Evolutionary conservation across 148 eudicot species (phyloP).

Genomic region (Amaranthus hypochondriacus): DNA sequence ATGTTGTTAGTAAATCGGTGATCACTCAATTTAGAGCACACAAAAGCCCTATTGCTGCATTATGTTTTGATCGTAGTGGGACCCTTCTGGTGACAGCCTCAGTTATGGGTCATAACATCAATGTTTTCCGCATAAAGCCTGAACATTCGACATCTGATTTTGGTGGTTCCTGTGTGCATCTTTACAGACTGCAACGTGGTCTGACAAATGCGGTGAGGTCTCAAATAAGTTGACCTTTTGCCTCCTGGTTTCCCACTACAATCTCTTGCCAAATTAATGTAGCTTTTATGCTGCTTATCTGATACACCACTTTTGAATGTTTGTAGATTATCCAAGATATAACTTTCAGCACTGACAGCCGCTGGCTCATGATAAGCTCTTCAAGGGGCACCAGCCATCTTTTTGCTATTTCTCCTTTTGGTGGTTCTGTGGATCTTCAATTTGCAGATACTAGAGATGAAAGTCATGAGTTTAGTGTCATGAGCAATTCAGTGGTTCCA

Average conservation of each 20-base stretch:
- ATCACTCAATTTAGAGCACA: slow-evolving; percentile 87
- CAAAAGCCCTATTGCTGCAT: slow-evolving; percentile 66
- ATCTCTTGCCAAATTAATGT: background rate
- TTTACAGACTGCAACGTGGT: slow-evolving; percentile 87
- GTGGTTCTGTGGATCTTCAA: slow-evolving; percentile 48
- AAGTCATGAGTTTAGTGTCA: slow-evolving; percentile 24
- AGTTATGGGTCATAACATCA: slow-evolving; percentile 77
- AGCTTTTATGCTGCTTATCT: slow-evolving; percentile 10
- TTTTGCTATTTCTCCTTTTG: slow-evolving; percentile 72
- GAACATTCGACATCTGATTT: slow-evolving; percentile 33
- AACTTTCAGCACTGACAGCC: slow-evolving; percentile 73
- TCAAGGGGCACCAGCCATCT: slow-evolving; percentile 84
- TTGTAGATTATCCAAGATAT: slow-evolving; percentile 79
- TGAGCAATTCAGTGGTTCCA: slow-evolving; percentile 25
- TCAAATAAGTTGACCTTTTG: background rate
- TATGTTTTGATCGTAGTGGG: slow-evolving; percentile 91
- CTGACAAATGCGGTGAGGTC: slow-evolving; percentile 72
- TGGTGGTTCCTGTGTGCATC: slow-evolving; percentile 52
- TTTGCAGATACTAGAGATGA: slow-evolving; percentile 30
- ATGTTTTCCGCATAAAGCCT: slow-evolving; percentile 76
- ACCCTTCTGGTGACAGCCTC: slow-evolving; percentile 85
- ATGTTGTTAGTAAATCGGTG: slow-evolving; percentile 56
- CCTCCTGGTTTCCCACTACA: background rate
- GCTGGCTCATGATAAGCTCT: slow-evolving; percentile 73
- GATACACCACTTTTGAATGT: background rate